A percentile compares a stretch with the other conserved stretches of the same genome.
Conservation (phyloP, 331 rosid genomes). For the Telfairia occidentalis region DNA sequence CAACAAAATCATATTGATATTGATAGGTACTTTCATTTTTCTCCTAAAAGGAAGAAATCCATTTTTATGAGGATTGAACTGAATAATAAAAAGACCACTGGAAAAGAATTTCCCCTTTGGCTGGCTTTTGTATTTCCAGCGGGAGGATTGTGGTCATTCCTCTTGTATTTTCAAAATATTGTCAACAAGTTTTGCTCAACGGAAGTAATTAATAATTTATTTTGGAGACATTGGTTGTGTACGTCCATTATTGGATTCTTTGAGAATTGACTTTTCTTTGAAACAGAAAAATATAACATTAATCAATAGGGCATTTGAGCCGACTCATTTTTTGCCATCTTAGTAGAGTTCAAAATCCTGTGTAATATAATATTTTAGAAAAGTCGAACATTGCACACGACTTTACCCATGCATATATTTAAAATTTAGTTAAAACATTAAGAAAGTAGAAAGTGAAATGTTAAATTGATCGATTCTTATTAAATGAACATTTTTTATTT, state of each 20-base stretch:
- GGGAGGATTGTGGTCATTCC: neutral
- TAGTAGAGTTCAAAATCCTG: no score
- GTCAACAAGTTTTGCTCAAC: neutral
- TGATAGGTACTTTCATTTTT: neutral
- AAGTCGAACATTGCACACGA: no score
- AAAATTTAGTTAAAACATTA: no score
- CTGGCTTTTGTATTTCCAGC: neutral
- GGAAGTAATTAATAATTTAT: neutral
- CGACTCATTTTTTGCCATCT: neutral
- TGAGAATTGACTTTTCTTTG: neutral
- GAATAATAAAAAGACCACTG: neutral
- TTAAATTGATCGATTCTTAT: no score
- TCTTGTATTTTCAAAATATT: neutral
- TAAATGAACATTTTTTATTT: no score
- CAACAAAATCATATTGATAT: neutral
- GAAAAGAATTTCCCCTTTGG: neutral
- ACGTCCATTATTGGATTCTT: neutral
- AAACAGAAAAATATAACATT: neutral
- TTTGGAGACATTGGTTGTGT: neutral
- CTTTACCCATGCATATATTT: no score
- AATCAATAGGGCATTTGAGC: neutral
- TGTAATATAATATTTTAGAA: no score
- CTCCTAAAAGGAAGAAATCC: neutral
- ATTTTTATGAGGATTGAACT: constrained; percentile 10
- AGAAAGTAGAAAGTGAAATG: no score